Percentiles rank a stretch among this genome's conserved stretches.
phyloP scores from a whole-genome alignment of 2,329 filamentous ascomycete species.

The Hymenoscyphus scutula region DNA sequence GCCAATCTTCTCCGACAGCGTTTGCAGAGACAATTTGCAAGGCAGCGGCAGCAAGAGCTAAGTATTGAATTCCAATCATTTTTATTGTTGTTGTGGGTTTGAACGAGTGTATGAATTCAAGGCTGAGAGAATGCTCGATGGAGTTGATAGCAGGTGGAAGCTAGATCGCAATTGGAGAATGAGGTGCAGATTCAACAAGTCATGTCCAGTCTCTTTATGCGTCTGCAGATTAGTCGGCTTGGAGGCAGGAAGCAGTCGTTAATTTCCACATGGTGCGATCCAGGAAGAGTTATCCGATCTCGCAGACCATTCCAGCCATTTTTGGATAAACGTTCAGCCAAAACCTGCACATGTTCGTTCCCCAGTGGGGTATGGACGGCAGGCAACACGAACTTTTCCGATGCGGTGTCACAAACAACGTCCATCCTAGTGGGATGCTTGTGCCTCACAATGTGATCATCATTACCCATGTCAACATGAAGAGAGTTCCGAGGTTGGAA shows the following conservation, averaged over 20 bases:
- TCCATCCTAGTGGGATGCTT: background rate
- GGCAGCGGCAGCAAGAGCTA: conserved; percentile 12
- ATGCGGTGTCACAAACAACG: background rate
- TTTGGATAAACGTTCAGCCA: background rate
- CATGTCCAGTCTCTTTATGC: background rate
- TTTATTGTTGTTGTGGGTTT: conserved; percentile 5
- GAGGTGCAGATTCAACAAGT: background rate
- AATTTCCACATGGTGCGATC: background rate
- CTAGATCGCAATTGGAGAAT: conserved; percentile 9
- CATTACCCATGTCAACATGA: background rate
- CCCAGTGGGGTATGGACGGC: background rate
- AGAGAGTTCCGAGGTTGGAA: background rate
- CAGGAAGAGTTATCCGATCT: conserved; percentile 3
- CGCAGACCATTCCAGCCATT: background rate
- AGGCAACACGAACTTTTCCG: background rate
- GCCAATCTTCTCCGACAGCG: conserved; percentile 16
- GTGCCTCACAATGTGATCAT: background rate
- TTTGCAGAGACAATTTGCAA: conserved; percentile 12
- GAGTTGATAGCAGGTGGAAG: background rate
- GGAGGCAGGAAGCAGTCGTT: background rate
- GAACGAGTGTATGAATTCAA: conserved; percentile 10
- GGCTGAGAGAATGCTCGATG: background rate
- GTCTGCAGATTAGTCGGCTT: background rate
- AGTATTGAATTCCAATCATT: conserved; percentile 19
- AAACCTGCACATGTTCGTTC: background rate